Base-by-base conservation (phyloP, 73 alveolate species). In the Paramecium pentaurelia region DNA sequence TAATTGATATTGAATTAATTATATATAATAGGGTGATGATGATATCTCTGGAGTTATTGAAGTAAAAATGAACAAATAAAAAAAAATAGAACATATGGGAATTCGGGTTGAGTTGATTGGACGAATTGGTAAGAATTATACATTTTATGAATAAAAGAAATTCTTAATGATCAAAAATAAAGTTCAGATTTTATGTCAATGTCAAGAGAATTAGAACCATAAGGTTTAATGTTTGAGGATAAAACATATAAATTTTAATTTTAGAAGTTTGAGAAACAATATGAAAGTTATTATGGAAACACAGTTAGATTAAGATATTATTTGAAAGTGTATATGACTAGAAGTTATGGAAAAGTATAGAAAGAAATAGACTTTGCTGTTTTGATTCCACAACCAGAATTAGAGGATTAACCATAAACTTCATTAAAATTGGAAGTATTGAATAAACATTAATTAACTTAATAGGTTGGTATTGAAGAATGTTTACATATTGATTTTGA, bases 401-500 rank as follows among this genome's bases (percentile, higher is more conserved):
- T 77, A 14, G 91, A 80, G 30, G 91, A 80, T 3, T 20, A 49
- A 45, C 91, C 91, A 20, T 27, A 80, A 22, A 27, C 77, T 6
- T n/a, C 91, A 38, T 42, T 77, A 12, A 80, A 80, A 20, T 45
- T 80, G 14, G 91, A 80, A 80, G 91, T 80, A 45, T 16, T 51
- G 11, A 34, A 54, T 54, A n/a, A n/a, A n/a, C n/a, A n/a, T n/a
- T n/a, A n/a, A 54, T 18, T 4, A 16, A 12, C 2, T 18, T 16
- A 54, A 54, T 18, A 54, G 70, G 70, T 54, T 54, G 91, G 91
- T 16, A 73, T 73, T 14, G 87, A 73, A 38, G 87, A 73, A 37
- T 37, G 60, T n/a, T 64, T 99, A n/a, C 99, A 99, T 95, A 98
- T 99, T 86, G 99, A 98, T 89, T 99, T 99, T 86, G 99, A 99